phyloP scores from a whole-genome alignment of 257 asterid species.

The Haberlea rhodopensis region DNA sequence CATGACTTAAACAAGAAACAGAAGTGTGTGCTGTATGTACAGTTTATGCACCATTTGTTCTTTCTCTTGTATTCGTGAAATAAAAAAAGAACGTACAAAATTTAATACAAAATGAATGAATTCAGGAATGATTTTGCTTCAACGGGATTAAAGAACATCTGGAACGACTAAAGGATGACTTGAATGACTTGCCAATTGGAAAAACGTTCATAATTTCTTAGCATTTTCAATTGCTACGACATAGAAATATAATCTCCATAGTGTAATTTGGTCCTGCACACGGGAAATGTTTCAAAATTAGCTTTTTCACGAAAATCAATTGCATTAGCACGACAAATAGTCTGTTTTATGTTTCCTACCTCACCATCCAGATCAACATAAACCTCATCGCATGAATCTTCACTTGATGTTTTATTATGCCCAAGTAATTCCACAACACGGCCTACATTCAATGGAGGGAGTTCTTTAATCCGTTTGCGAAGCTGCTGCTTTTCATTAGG shows the following conservation, averaged over 20 bases:
- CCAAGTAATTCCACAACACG: slow-evolving; percentile 57
- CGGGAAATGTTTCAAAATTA: neutral
- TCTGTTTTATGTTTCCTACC: slow-evolving; percentile 39
- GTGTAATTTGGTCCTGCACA: slow-evolving; percentile 55
- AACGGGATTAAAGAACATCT: too few species aligned
- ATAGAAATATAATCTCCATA: slow-evolving; percentile 72
- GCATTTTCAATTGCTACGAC: slow-evolving; percentile 38
- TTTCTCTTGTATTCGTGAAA: too few species aligned
- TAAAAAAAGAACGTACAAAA: too few species aligned
- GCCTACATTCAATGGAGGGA: slow-evolving; percentile 56
- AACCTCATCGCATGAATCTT: slow-evolving; percentile 34
- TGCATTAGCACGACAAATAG: neutral
- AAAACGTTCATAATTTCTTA: slow-evolving; percentile 27
- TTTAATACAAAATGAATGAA: too few species aligned
- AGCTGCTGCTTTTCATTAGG: slow-evolving; percentile 56
- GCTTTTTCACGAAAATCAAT: neutral
- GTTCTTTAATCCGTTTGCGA: slow-evolving; percentile 40
- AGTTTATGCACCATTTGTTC: too few species aligned
- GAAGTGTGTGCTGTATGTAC: too few species aligned
- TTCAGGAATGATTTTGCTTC: too few species aligned
- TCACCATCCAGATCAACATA: slow-evolving; percentile 48
- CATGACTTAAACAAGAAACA: too few species aligned
- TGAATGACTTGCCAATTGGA: too few species aligned
- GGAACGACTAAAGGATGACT: too few species aligned
- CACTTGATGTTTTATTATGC: slow-evolving; percentile 26